Evolutionary conservation across 2,329 filamentous ascomycete species (phyloP), one percentile per base, ranked within the genome.

Genomic region (Colletotrichum lentis): DNA sequence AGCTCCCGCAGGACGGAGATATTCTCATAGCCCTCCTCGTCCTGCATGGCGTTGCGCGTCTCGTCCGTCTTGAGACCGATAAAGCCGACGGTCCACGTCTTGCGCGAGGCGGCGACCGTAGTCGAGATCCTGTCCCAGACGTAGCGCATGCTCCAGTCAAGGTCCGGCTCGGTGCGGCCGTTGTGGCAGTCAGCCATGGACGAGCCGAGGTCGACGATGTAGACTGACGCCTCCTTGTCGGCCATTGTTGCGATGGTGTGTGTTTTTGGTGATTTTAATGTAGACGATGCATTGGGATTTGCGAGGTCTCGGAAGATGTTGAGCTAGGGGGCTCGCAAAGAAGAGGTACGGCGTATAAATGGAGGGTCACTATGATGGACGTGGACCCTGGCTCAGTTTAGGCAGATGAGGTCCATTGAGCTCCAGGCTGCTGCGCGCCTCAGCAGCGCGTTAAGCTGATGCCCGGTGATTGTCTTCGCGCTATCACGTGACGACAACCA

Each of bases 201-300:
- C 74, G 82, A 84, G 66, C 94, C 94, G 27, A 97, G 83, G 80
- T 99, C 96, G 69, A 99, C 81, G 73, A 99, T 91, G 78, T 96
- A 99, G 50, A 98, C 88, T 0, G 91, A 96, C 10, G 94, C 93
- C 82, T 98, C 93, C 78, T 99, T 99, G 70, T 92, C 90, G 12
- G 94, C 91, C 95, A 98, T 98, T 63, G 67, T 72, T 62, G 59
- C 64, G 27, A 24, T 49, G 27, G 39, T 20, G 58, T 39, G 20
- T 31, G 27, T 31, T 31, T 24, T 41, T 18, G 5, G 20, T n/a
- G 20, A 37, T 18, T 22, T 39, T n/a, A 22, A 14, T n/a, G 53
- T n/a, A 12, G 37, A 31, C 7, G 6, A 49, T 27, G n/a, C 31
- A 59, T 59, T 59, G 31, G 27, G 8, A 35, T 12, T 47, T 47